Conservation (phyloP, 495 filamentous ascomycete genomes). For the Opeltia flavorubescens region DNA sequence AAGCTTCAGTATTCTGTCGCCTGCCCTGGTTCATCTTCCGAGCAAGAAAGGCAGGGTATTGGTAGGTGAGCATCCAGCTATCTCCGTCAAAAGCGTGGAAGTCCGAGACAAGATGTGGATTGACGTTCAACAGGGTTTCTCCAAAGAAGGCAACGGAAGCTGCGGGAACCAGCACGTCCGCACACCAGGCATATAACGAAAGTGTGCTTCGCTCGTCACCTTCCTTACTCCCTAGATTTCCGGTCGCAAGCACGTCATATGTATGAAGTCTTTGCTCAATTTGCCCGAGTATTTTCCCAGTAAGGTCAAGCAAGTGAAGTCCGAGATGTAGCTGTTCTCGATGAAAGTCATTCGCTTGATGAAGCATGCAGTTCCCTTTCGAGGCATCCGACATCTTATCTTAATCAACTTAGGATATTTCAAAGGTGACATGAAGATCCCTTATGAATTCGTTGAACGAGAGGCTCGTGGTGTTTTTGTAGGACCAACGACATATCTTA, state of each 20-base stretch:
- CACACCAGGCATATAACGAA: slow-evolving; percentile 3
- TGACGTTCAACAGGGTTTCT: slow-evolving; percentile 12
- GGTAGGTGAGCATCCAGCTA: slow-evolving; percentile 18
- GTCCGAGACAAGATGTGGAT: slow-evolving; percentile 11
- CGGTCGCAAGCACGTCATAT: no score
- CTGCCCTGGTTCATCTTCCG: slow-evolving; percentile 10
- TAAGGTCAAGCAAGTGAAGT: no score
- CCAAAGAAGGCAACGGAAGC: slow-evolving; percentile 16
- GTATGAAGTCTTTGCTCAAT: no score
- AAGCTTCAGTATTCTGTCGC: slow-evolving; percentile 3
- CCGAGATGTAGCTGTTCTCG: neutral
- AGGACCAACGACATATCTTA: slow-evolving; percentile 5
- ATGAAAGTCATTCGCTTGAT: neutral
- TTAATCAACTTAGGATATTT: neutral
- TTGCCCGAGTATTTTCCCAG: no score
- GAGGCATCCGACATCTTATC: neutral
- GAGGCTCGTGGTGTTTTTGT: neutral
- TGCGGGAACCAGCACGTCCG: slow-evolving; percentile 11
- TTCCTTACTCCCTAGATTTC: neutral
- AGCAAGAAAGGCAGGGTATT: slow-evolving; percentile 3
- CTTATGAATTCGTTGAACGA: slow-evolving; percentile 7
- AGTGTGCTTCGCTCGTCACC: no score
- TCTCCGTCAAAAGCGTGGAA: slow-evolving; percentile 16
- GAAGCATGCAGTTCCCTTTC: neutral
- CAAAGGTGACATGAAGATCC: slow-evolving; percentile 2